Evolutionary conservation across 2,329 filamentous ascomycete species (phyloP).

Genomic region (Hymenoscyphus albidus): DNA sequence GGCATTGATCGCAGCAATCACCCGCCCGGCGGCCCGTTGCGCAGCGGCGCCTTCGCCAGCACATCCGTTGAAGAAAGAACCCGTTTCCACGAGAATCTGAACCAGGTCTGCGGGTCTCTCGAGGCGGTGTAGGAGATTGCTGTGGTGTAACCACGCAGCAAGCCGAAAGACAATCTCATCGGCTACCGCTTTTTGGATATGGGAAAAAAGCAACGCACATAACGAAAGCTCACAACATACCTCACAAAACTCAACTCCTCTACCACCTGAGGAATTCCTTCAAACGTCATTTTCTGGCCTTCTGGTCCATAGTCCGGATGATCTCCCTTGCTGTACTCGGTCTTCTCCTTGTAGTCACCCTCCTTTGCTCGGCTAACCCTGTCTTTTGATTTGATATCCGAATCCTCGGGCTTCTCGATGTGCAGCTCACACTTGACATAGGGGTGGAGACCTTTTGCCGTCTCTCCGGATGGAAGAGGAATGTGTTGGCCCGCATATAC

Average conservation of each 20-base stretch:
- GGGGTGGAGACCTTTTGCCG: constrained; percentile 56
- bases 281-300: constrained; percentile 56
- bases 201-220: not conserved
- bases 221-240: constrained; percentile 39
- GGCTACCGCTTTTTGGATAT: not conserved
- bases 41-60: not conserved
- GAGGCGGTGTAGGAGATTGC: constrained; percentile 12
- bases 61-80: not conserved
- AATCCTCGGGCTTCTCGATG: constrained; percentile 57
- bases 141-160: constrained; percentile 3
- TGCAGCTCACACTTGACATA: constrained; percentile 78
- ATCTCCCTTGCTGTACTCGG: constrained; percentile 50
- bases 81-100: constrained; percentile 10
- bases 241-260: constrained; percentile 70
- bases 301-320: constrained; percentile 59
- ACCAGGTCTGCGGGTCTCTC: constrained; percentile 15
- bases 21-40: constrained; percentile 10
- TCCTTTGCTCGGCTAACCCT: constrained; percentile 48
- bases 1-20: constrained; percentile 9
- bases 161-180: not conserved
- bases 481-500: constrained; percentile 75
- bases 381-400: constrained; percentile 22
- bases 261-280: constrained; percentile 51
- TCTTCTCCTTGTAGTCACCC: constrained; percentile 57
- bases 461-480: constrained; percentile 57